These are phyloP conservation scores for Plantago coronopus DNA, from an alignment of 305 asterid species.

Conservation along the genomic window DNA sequence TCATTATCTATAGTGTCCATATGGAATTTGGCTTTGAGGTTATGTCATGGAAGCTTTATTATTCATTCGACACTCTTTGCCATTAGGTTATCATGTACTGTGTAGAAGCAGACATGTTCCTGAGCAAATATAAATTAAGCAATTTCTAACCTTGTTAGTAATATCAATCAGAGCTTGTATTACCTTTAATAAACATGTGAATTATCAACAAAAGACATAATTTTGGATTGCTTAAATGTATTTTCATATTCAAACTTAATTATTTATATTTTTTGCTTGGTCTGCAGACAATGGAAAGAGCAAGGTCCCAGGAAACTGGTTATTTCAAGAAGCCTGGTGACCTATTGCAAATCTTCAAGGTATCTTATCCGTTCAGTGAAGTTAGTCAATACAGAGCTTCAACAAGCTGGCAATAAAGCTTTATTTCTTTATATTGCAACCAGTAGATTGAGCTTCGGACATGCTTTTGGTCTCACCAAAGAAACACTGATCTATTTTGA, in stretches of 20 bases:
- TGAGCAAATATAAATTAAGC: too few species aligned
- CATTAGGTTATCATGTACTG: neutral
- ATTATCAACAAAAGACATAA: neutral
- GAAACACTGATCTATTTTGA: conserved; percentile 3
- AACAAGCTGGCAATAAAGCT: conserved; percentile 3
- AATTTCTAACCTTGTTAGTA: too few species aligned
- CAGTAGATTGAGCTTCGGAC: neutral
- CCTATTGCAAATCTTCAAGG: conserved; percentile 90
- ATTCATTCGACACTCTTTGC: neutral
- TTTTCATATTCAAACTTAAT: neutral
- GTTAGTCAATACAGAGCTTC: neutral
- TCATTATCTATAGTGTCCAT: too few species aligned
- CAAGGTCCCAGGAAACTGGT: conserved; percentile 85
- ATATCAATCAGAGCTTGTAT: neutral
- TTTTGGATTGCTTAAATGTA: neutral
- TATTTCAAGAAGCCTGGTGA: conserved; percentile 88
- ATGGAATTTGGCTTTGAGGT: neutral
- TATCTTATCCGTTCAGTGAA: conserved; percentile 27
- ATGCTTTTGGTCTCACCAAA: conserved; percentile 9
- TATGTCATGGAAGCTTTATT: neutral
- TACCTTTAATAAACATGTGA: neutral
- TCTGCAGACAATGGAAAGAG: conserved; percentile 89
- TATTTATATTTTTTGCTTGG: conserved; percentile 13
- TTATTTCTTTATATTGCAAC: neutral
- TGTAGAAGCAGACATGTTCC: neutral